Evolutionary conservation across 805 yeast species (phyloP).

Genomic region (Ogataea haglerorum): DNA sequence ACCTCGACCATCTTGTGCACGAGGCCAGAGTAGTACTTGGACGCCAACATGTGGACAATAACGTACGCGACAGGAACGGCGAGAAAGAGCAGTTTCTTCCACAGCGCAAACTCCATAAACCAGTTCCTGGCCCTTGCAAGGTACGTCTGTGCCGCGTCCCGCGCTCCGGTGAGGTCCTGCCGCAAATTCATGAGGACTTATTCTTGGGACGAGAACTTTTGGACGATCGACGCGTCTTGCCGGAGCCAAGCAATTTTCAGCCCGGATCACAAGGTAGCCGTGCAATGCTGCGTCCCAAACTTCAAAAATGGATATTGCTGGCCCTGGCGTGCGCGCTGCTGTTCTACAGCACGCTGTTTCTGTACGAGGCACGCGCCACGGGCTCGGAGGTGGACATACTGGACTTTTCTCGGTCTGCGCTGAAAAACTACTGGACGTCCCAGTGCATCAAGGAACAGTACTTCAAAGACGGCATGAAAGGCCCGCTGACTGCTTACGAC

Average conservation of each 20-base stretch:
- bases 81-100: conserved; percentile 12
- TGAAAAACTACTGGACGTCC: conserved; percentile 7
- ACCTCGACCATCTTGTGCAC: conserved; percentile 37
- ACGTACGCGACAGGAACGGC: conserved; percentile 7
- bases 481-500: conserved; percentile 11
- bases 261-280: conserved; percentile 3
- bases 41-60: conserved; percentile 24
- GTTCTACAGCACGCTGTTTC: conserved; percentile 3
- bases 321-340: conserved; percentile 1
- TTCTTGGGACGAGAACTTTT: background rate
- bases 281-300: background rate
- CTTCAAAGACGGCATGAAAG: conserved; percentile 12
- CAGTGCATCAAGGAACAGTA: conserved; percentile 11
- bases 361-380: conserved; percentile 4
- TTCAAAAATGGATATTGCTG: conserved; percentile 1
- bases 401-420: conserved; percentile 3
- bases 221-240: conserved; percentile 9
- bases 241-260: background rate
- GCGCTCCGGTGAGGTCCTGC: background rate
- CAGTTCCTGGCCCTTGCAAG: background rate
- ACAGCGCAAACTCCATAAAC: conserved; percentile 2
- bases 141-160: background rate
- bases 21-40: conserved; percentile 34
- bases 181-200: background rate
- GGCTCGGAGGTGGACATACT: conserved; percentile 10